phyloP scores from a whole-genome alignment of 257 asterid genomes.

The Solanum sitiens region DNA sequence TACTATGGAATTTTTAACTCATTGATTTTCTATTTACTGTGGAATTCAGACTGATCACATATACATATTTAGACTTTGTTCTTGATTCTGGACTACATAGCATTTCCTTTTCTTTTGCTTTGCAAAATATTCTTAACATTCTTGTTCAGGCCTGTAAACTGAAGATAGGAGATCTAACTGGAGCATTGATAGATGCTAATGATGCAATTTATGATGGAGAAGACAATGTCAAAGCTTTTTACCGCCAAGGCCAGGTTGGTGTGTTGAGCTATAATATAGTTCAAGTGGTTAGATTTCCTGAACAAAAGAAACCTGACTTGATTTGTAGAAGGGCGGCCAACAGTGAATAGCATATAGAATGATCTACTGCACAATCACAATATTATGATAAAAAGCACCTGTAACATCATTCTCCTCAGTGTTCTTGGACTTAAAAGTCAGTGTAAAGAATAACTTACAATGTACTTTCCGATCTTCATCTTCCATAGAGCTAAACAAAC shows the following conservation, averaged over 20 bases:
- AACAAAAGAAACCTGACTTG: background rate
- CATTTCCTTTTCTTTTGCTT: background rate
- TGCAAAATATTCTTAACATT: background rate
- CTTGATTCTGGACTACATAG: background rate
- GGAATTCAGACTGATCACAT: background rate
- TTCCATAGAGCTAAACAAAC: background rate
- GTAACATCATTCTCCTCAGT: background rate
- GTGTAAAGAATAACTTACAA: background rate
- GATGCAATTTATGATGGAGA: constrained; percentile 24
- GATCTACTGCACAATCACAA: background rate
- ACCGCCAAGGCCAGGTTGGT: constrained; percentile 37
- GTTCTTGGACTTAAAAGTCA: background rate
- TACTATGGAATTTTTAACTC: background rate
- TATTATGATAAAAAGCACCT: background rate
- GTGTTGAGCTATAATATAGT: background rate
- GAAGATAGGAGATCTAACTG: constrained; percentile 29
- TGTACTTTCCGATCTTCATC: background rate
- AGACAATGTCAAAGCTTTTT: constrained; percentile 27
- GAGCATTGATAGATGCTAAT: constrained; percentile 31
- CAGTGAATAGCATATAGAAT: background rate
- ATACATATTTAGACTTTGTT: background rate
- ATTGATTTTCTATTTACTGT: background rate
- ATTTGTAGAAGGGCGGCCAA: background rate
- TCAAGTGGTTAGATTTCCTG: background rate
- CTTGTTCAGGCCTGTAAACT: constrained; percentile 23